Percentiles rank a stretch among this genome's conserved stretches.
Evolutionary conservation across 306 rosid genomes (phyloP).

Genomic region (Casuarina cunninghamiana): DNA sequence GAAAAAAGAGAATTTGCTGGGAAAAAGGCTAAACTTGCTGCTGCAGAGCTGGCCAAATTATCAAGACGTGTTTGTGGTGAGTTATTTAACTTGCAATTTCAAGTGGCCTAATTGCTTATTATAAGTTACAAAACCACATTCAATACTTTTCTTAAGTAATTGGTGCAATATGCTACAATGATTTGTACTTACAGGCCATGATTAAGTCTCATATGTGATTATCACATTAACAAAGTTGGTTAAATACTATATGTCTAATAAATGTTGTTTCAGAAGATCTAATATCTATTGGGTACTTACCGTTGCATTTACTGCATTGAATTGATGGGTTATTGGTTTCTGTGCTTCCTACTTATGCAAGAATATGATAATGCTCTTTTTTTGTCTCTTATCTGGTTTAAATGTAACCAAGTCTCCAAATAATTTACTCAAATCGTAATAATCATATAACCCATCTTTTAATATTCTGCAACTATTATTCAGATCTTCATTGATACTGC

Average conservation of each 20-base stretch:
- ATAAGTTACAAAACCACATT: neutral
- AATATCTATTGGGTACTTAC: neutral
- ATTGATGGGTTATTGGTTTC: too few relatives aligned
- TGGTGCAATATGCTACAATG: neutral
- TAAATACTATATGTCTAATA: neutral
- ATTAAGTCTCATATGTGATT: neutral
- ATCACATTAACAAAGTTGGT: neutral
- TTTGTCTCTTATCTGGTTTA: too few relatives aligned
- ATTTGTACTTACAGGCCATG: neutral
- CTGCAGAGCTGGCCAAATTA: conserved; percentile 89
- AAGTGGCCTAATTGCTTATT: neutral
- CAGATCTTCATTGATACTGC: too few relatives aligned
- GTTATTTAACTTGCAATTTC: conserved; percentile 28
- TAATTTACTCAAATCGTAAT: too few relatives aligned
- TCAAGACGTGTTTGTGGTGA: conserved; percentile 83
- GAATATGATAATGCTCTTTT: too few relatives aligned
- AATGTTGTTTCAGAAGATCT: neutral
- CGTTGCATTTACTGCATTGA: neutral
- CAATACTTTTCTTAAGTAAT: neutral
- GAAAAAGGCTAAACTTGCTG: conserved; percentile 92
- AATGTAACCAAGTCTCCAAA: too few relatives aligned
- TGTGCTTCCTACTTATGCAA: too few relatives aligned
- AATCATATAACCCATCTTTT: too few relatives aligned
- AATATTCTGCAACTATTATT: too few relatives aligned
- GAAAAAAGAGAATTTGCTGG: conserved; percentile 88